Base-by-base conservation (phyloP, 177 flowering plant species). In the Vitis hybrid region DNA sequence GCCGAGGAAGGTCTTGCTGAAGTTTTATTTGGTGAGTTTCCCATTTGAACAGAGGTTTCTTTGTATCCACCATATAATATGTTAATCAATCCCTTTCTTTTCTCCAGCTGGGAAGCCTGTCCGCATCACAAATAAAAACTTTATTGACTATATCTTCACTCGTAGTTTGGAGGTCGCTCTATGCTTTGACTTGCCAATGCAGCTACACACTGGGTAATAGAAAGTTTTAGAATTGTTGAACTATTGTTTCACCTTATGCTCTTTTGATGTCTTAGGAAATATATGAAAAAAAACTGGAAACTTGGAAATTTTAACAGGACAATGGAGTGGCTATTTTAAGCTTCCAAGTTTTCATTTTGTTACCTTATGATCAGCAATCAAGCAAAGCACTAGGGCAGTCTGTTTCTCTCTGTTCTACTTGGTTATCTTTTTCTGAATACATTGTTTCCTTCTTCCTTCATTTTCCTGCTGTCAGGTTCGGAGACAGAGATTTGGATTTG, bases 131-230 rank as follows among this genome's bases (percentile, higher is more conserved):
- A 90, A 91, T 78, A 95, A 95, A 79, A 80, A 74, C 82, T 76
- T 95, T 18, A 86, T 91, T 70, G 99, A 93, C 79, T 84, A 90
- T 73, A 75, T 95, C 52, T 88, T 95, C 71, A 74, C 74, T 7
- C 75, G 64, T 61, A 86, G 96, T 81, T 78, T 95, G 92, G 93
- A 91, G 79, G 80, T 88, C 62, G 94, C 99, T 70, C 58, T 70
- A 73, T 27, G 17, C 54, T 86, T 77, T 72, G 84, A 87, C 78
- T 80, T 90, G 80, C 99, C 99, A 52, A 67, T 95, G 81, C 99
- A 95, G 78, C 84, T 95, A 70, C 99, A 95, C 78, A 90, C 98
- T 57, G 99, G 98, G 99, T 95, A 89, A 81, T 13, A 6, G 12
- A 40, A 50, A 63, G 11, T 15, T 62, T 13, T 56, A 10, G 8